phyloP scores from a whole-genome alignment of 2,329 filamentous ascomycete species.

The Cadophora sp. region DNA sequence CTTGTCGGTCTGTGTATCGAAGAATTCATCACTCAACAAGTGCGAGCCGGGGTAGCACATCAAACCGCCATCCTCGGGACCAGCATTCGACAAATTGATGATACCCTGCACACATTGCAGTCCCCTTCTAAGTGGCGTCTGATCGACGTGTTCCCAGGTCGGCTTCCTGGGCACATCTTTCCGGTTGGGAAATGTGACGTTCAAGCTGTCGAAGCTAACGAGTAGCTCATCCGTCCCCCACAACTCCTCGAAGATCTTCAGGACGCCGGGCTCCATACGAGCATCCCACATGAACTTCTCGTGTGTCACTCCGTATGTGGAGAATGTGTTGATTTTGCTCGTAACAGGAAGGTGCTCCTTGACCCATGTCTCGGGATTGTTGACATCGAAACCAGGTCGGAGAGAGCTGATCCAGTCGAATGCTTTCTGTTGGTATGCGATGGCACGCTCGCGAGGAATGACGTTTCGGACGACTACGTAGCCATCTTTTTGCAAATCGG shows the following conservation, averaged over 20 bases:
- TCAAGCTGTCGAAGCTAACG: slow-evolving; percentile 48
- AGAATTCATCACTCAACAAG: slow-evolving; percentile 44
- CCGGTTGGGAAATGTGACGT: slow-evolving; percentile 47
- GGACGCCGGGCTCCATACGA: slow-evolving; percentile 47
- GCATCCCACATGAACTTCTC: slow-evolving; percentile 51
- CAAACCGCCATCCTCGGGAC: slow-evolving; percentile 48
- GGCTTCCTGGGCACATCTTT: slow-evolving; percentile 33
- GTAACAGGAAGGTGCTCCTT: slow-evolving; percentile 48
- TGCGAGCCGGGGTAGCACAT: slow-evolving; percentile 46
- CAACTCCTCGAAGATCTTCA: slow-evolving; percentile 45
- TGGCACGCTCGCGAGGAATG: slow-evolving; percentile 26
- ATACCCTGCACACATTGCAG: slow-evolving; percentile 45
- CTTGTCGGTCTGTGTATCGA: slow-evolving; percentile 39
- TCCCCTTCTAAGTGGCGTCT: slow-evolving; percentile 38
- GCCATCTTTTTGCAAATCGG: slow-evolving; percentile 26
- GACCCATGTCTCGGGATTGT: slow-evolving; percentile 45
- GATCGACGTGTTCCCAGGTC: slow-evolving; percentile 49
- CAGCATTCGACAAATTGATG: slow-evolving; percentile 43
- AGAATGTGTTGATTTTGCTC: slow-evolving; percentile 57
- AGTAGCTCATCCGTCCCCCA: slow-evolving; percentile 48
- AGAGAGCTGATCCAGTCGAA: slow-evolving; percentile 31
- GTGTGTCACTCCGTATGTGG: slow-evolving; percentile 52
- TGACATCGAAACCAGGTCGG: slow-evolving; percentile 33
- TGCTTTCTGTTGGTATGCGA: slow-evolving; percentile 27
- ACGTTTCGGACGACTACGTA: slow-evolving; percentile 28